Base-by-base conservation (phyloP, 2,329 filamentous ascomycete species). In the Colletotrichum sp. region DNA sequence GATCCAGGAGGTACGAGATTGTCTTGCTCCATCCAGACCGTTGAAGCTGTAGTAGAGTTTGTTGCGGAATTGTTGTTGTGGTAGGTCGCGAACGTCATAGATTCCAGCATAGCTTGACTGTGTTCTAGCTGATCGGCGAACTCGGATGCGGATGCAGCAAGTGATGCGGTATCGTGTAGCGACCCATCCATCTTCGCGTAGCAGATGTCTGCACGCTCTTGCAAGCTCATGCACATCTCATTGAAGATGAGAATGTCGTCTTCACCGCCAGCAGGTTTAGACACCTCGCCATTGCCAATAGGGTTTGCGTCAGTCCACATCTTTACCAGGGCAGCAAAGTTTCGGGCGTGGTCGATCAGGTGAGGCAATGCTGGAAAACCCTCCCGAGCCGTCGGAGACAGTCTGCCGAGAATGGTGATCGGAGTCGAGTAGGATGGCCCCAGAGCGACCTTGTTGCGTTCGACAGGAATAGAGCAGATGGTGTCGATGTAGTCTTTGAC, bases 321-420 rank as follows among this genome's bases (percentile, higher is more conserved):
- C 80, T 94, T 94, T 26, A 98, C 93, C 21, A 99, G 86, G 48
- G 93, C 93, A 1, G 97, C 95, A 80, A 96, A 96, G 79, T 95
- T 96, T 77, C 95, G 92, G 9, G 96, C 92, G 77, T 96, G 93
- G 79, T 99, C 97, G 77, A 99, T 94, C 6, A 99, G 90, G 82
- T 98, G 98, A 1, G 97, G 97, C 16, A 99, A 88, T 61, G 95
- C 97, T 0, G 96, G 96, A 80, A 98, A 98, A 0, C 97, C 97
- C 86, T 99, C 97, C 72, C 95, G 92, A 10, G 95, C 95, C 1
- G 93, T 93, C 12, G 93, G 92, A 9, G 95, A 94, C 16, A 99
- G 86, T 1, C 97, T 94, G 59, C 93, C 93, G 57, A 98, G 90
- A 77, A 99, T 99, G 12, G 96, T 96, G 71, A 97, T 92, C 1